These are phyloP conservation scores for Podospora bellae-mahoneyi DNA, from an alignment of 495 filamentous ascomycete genomes.

Conservation along the genomic window DNA sequence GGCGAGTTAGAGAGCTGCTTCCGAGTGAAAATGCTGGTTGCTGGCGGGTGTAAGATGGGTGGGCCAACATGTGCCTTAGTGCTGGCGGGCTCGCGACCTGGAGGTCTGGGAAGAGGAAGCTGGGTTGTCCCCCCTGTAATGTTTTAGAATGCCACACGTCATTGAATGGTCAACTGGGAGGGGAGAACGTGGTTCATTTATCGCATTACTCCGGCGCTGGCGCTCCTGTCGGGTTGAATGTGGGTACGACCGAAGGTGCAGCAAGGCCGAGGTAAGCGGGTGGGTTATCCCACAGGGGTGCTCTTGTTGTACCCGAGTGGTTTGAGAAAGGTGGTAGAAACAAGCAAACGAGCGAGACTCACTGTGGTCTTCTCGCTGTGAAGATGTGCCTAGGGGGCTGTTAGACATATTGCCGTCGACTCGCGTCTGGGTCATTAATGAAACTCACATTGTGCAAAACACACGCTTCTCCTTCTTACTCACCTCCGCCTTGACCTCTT, in stretches of 20 bases:
- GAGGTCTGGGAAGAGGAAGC: background rate
- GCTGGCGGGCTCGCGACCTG: background rate
- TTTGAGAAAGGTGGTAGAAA: background rate
- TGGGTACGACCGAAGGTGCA: constrained; percentile 6
- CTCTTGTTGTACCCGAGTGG: background rate
- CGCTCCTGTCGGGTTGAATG: background rate
- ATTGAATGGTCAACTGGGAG: constrained; percentile 9
- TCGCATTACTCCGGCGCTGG: constrained; percentile 8
- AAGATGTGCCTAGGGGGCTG: constrained; percentile 29
- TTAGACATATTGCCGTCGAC: constrained; percentile 15
- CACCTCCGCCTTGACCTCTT: constrained; percentile 66
- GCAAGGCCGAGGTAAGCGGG: background rate
- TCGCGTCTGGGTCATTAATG: constrained; percentile 21
- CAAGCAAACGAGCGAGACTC: constrained; percentile 15
- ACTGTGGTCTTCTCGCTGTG: constrained; percentile 29
- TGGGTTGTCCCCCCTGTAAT: constrained; percentile 7
- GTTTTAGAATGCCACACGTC: background rate
- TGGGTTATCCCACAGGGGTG: background rate
- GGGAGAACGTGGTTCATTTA: constrained; percentile 13
- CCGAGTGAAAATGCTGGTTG: background rate
- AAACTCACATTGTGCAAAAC: constrained; percentile 66
- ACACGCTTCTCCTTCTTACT: constrained; percentile 63
- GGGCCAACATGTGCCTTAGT: background rate
- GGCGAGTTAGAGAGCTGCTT: background rate
- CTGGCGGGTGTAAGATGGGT: background rate